Percentiles rank a stretch among this genome's conserved stretches.
These are phyloP conservation scores for Biscogniauxia sp. DNA, from an alignment of 2,329 filamentous ascomycete genomes.

Conservation along the genomic window DNA sequence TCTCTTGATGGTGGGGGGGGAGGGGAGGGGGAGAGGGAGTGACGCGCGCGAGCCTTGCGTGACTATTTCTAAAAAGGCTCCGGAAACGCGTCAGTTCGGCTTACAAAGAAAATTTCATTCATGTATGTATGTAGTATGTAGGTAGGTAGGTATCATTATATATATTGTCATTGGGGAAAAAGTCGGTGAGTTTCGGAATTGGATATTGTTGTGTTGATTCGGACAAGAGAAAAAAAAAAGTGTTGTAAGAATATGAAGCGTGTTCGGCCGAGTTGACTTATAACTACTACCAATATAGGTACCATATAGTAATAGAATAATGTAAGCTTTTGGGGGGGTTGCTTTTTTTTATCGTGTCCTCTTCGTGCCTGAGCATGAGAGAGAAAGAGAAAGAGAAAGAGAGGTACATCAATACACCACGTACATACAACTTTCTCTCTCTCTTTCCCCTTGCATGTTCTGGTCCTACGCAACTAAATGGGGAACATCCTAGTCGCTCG, in stretches of 20 bases:
- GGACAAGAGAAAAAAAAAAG: too few relatives aligned
- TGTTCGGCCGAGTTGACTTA: too few relatives aligned
- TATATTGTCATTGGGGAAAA: background rate
- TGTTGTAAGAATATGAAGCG: background rate
- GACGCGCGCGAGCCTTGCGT: too few relatives aligned
- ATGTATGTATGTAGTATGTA: background rate
- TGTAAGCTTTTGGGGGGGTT: background rate
- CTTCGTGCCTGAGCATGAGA: background rate
- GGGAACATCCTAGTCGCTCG: too few relatives aligned
- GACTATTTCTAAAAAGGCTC: too few relatives aligned
- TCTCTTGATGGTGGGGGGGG: too few relatives aligned
- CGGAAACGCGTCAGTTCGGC: too few relatives aligned
- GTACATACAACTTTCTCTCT: too few relatives aligned
- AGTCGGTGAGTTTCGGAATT: background rate
- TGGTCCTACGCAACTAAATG: too few relatives aligned
- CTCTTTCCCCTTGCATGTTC: too few relatives aligned
- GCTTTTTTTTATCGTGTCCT: background rate
- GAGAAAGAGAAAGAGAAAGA: background rate
- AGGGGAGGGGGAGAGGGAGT: background rate
- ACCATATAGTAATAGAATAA: background rate
- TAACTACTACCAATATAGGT: background rate
- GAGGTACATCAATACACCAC: too few relatives aligned
- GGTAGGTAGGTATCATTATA: background rate
- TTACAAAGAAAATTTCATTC: too few relatives aligned
- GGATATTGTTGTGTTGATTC: background rate